phyloP scores from a whole-genome alignment of 1,139 yeast genomes.

The Protomyces gravidus region DNA sequence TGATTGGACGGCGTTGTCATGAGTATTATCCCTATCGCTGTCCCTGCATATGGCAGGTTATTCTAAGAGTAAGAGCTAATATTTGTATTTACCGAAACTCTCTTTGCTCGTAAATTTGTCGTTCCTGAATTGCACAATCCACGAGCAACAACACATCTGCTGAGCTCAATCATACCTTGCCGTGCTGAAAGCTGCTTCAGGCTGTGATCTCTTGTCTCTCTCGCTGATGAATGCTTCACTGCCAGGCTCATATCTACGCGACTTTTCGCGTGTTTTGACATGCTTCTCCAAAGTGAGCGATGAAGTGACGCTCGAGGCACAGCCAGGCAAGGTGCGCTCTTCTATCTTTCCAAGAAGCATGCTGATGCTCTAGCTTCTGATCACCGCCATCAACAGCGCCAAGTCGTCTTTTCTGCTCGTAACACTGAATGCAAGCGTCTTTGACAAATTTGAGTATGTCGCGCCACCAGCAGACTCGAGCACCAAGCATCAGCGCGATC shows the following conservation, averaged over 20 bases:
- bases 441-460: conserved; percentile 23
- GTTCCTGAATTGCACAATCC: too few relatives aligned
- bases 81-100: too few relatives aligned
- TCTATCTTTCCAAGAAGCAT: neutral
- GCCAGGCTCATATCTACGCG: conserved; percentile 18
- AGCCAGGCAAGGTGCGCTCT: conserved; percentile 26
- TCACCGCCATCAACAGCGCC: conserved; percentile 32
- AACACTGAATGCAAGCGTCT: conserved; percentile 27
- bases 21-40: too few relatives aligned
- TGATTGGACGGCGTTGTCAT: too few relatives aligned
- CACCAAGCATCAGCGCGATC: neutral
- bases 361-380: conserved; percentile 25
- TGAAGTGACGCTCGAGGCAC: conserved; percentile 31
- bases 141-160: too few relatives aligned
- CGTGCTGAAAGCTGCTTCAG: too few relatives aligned
- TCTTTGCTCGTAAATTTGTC: too few relatives aligned
- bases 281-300: conserved; percentile 30
- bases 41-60: too few relatives aligned
- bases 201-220: too few relatives aligned
- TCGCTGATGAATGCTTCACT: conserved; percentile 26
- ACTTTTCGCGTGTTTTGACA: conserved; percentile 29
- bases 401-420: conserved; percentile 33
- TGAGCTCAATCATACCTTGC: too few relatives aligned
- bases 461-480: neutral
- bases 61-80: too few relatives aligned